These are phyloP conservation scores for Pulveroboletus ravenelii DNA, from an alignment of 768 basidiomycete species.

Conservation along the genomic window DNA sequence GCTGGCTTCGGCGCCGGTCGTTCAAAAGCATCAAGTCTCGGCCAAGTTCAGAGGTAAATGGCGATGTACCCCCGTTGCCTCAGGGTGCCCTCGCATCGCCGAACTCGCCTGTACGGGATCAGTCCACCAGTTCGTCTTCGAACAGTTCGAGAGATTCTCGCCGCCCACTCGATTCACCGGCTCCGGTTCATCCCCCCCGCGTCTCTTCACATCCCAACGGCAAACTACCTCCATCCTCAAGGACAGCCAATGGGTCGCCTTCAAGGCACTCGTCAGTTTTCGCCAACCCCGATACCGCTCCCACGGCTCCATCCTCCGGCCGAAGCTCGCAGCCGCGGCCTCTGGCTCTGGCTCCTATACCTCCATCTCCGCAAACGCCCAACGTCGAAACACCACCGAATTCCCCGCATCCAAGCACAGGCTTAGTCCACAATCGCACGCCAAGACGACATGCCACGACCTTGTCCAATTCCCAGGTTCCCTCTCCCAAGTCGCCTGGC, in stretches of 20 bases:
- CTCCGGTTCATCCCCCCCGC: conserved; percentile 1
- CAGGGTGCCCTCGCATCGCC: conserved; percentile 8
- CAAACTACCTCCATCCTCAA: conserved; percentile 7
- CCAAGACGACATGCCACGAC: conserved; percentile 9
- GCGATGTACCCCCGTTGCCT: conserved; percentile 12
- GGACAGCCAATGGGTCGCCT: neutral
- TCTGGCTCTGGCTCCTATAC: conserved; percentile 26
- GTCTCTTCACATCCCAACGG: conserved; percentile 12
- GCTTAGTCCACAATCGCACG: conserved; percentile 14
- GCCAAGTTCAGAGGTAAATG: conserved; percentile 17
- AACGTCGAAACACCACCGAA: conserved; percentile 11
- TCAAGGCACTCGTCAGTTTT: conserved; percentile 25
- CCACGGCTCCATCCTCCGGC: conserved; percentile 8
- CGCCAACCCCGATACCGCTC: conserved; percentile 3
- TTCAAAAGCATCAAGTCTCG: conserved; percentile 21
- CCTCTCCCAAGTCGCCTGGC: conserved; percentile 13
- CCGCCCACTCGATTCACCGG: conserved; percentile 16
- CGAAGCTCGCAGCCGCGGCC: conserved; percentile 14
- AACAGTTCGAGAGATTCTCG: conserved; percentile 27
- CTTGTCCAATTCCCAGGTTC: neutral
- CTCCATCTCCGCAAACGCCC: conserved; percentile 27
- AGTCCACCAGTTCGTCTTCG: conserved; percentile 19
- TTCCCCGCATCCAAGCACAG: conserved; percentile 15
- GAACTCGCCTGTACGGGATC: conserved; percentile 19
- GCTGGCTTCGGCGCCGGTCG: conserved; percentile 30